phyloP scores from a whole-genome alignment of 768 basidiomycete genomes.

The Suillus clintonianus region DNA sequence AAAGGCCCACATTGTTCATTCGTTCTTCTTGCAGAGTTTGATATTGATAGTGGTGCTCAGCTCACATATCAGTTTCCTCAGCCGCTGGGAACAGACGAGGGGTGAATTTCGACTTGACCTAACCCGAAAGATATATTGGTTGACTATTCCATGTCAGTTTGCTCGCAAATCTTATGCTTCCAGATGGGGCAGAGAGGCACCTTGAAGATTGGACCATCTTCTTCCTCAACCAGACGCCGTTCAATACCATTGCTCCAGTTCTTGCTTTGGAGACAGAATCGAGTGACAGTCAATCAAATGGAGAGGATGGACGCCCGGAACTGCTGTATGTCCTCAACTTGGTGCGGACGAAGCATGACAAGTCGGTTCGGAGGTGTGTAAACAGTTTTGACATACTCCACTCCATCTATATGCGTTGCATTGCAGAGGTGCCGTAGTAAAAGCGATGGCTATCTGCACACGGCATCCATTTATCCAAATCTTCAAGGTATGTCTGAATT shows the following conservation, averaged over 20 bases:
- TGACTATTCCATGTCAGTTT: slow-evolving; percentile 50
- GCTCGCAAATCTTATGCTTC: slow-evolving; percentile 96
- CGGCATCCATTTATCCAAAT: slow-evolving; percentile 94
- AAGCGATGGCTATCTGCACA: slow-evolving; percentile 93
- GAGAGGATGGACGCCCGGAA: slow-evolving; percentile 40
- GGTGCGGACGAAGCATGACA: slow-evolving; percentile 90
- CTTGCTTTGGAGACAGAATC: slow-evolving; percentile 64
- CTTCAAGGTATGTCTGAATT: slow-evolving; percentile 68
- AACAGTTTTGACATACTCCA: slow-evolving; percentile 3
- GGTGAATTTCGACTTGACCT: slow-evolving; percentile 50
- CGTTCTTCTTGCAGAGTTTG: slow-evolving; percentile 97
- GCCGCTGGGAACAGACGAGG: slow-evolving; percentile 91
- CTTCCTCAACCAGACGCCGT: slow-evolving; percentile 92
- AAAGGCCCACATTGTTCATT: slow-evolving; percentile 84
- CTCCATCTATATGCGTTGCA: slow-evolving; percentile 1
- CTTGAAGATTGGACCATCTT: slow-evolving; percentile 98
- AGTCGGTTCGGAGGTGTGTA: slow-evolving; percentile 70
- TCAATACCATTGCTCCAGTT: slow-evolving; percentile 84
- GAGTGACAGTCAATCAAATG: slow-evolving; percentile 27
- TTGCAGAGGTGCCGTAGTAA: slow-evolving; percentile 85
- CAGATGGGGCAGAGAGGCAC: slow-evolving; percentile 95
- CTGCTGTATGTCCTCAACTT: slow-evolving; percentile 88
- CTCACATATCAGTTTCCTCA: slow-evolving; percentile 96
- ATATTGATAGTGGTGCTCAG: slow-evolving; percentile 92
- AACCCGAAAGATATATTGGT: not conserved